Percentiles rank a stretch among this genome's conserved stretches.
Conservation (phyloP, 352 stramenopile species). For the Pythium periplocum region DNA sequence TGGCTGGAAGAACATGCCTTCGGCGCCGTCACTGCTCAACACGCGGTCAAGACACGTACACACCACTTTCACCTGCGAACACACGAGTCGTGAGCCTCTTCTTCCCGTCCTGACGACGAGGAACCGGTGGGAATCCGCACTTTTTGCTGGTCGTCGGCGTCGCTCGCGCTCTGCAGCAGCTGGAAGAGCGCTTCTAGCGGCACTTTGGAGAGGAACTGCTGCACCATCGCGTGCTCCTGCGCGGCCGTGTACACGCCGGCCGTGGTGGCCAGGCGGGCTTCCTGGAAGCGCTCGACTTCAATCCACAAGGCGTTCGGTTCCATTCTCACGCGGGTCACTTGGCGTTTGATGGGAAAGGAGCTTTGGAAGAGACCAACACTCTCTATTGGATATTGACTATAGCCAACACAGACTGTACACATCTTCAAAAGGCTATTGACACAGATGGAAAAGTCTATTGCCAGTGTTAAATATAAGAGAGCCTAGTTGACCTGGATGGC, state of each 20-base stretch:
- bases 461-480: too few relatives aligned
- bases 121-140: conserved; percentile 13
- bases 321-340: conserved; percentile 4
- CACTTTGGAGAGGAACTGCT: conserved; percentile 60
- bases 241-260: conserved; percentile 28
- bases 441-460: too few relatives aligned
- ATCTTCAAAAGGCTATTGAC: too few relatives aligned
- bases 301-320: conserved; percentile 28
- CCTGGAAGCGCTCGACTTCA: conserved; percentile 61
- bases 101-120: too few relatives aligned
- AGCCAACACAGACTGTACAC: too few relatives aligned
- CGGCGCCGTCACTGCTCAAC: conserved; percentile 42
- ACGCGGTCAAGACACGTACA: conserved; percentile 80
- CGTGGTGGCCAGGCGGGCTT: conserved; percentile 47
- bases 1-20: conserved; percentile 64
- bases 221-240: conserved; percentile 49
- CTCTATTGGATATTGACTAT: too few relatives aligned
- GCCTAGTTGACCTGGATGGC: conserved; percentile 10
- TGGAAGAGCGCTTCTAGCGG: conserved; percentile 60
- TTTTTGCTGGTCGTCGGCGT: conserved; percentile 51
- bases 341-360: too few relatives aligned
- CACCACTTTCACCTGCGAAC: conserved; percentile 50
- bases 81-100: too few relatives aligned
- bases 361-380: too few relatives aligned
- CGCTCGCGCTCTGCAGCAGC: conserved; percentile 75